These are phyloP conservation scores for Sordaria brevicollis DNA, from an alignment of 495 filamentous ascomycete genomes.

Conservation along the genomic window DNA sequence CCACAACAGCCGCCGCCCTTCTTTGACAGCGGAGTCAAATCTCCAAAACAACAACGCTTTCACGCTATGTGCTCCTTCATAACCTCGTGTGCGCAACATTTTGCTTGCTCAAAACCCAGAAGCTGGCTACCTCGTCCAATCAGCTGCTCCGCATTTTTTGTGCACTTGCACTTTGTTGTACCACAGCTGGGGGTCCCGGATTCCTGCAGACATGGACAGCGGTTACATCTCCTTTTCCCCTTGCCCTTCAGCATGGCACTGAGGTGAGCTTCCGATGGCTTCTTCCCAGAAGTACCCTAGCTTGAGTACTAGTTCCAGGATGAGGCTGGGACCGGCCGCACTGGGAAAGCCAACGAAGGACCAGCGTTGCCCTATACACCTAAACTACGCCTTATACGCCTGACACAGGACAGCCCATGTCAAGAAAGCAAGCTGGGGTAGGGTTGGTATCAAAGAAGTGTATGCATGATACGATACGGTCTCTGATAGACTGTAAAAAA, in stretches of 20 bases:
- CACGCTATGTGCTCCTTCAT: not conserved
- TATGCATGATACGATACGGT: not conserved
- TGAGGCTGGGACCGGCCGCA: not conserved
- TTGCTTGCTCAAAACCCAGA: not conserved
- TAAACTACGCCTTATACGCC: not conserved
- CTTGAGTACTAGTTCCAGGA: not conserved
- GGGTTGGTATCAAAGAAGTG: not conserved
- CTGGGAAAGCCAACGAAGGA: not conserved
- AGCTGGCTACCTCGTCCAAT: not conserved
- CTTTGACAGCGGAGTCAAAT: not conserved
- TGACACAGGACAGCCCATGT: not conserved
- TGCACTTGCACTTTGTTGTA: not conserved
- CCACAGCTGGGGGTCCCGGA: not conserved
- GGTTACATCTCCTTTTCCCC: not conserved
- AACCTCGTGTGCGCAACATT: not conserved
- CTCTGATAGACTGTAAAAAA: not conserved
- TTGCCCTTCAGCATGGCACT: not conserved
- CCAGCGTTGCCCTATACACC: not conserved
- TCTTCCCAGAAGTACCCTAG: not conserved
- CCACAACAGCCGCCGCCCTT: not conserved
- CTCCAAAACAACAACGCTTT: not conserved
- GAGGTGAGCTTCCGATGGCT: not conserved
- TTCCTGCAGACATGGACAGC: not conserved
- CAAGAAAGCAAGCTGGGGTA: not conserved
- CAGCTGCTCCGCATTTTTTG: not conserved